Conservation (phyloP, 306 rosid species). For the Cicer cuneatum region DNA sequence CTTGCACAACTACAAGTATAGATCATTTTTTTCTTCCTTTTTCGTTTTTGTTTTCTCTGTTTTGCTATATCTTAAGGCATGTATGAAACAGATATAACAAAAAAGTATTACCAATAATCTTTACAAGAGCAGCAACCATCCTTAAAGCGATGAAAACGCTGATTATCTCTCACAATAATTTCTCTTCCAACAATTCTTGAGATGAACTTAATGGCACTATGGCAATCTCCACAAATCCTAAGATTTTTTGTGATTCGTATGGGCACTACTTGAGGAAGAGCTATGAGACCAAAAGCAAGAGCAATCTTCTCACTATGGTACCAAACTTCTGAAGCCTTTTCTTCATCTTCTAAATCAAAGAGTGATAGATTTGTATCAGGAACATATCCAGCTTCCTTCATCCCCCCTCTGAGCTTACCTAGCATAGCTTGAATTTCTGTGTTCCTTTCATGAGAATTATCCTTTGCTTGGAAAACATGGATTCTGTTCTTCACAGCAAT, state of each 20-base stretch:
- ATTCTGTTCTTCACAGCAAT: conserved; percentile 65
- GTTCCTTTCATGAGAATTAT: conserved; percentile 68
- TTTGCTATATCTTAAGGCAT: conserved; percentile 7
- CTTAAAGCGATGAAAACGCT: conserved; percentile 70
- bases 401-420: conserved; percentile 55
- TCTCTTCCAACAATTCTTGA: conserved; percentile 71
- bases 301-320: conserved; percentile 85
- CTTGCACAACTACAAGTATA: not conserved
- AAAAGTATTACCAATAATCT: conserved; percentile 66
- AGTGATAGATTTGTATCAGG: conserved; percentile 72
- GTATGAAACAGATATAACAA: conserved; percentile 10
- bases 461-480: conserved; percentile 82
- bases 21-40: not conserved
- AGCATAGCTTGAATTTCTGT: conserved; percentile 76
- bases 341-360: conserved; percentile 82
- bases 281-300: conserved; percentile 77
- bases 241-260: conserved; percentile 73
- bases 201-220: conserved; percentile 60
- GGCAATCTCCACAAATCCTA: conserved; percentile 59
- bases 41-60: not conserved
- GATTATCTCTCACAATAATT: conserved; percentile 74
- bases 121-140: conserved; percentile 67
- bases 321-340: conserved; percentile 77
- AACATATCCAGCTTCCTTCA: conserved; percentile 72
- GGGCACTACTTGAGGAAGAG: conserved; percentile 72